Evolutionary conservation across 2,329 filamentous ascomycete species (phyloP).

Genomic region (Diaporthe citrichinensis): DNA sequence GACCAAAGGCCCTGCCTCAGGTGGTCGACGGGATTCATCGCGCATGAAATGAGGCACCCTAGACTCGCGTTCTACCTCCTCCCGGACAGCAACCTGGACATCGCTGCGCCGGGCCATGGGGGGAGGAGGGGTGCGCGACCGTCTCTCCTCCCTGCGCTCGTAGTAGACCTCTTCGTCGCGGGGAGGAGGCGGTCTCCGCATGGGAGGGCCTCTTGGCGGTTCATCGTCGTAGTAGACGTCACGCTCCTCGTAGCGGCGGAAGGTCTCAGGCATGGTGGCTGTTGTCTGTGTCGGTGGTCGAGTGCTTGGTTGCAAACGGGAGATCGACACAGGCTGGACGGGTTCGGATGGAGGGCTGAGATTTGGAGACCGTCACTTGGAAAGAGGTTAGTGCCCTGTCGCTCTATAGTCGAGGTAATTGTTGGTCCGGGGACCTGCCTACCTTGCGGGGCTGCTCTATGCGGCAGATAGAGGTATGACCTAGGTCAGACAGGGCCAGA

Average conservation of each 20-base stretch:
- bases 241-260: conserved; percentile 59
- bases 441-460: conserved; percentile 6
- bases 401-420: neutral
- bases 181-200: conserved; percentile 35
- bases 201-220: conserved; percentile 36
- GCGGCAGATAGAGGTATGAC: neutral
- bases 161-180: conserved; percentile 41
- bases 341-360: conserved; percentile 21
- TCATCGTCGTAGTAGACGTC: conserved; percentile 58
- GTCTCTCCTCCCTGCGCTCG: conserved; percentile 39
- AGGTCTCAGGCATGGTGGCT: conserved; percentile 46
- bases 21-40: conserved; percentile 60
- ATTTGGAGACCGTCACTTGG: conserved; percentile 19
- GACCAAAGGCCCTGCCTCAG: conserved; percentile 66
- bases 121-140: conserved; percentile 35
- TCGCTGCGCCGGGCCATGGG: conserved; percentile 45
- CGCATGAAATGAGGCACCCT: conserved; percentile 66
- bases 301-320: conserved; percentile 30
- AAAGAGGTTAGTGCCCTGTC: conserved; percentile 31
- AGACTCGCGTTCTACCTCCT: conserved; percentile 58
- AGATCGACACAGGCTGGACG: conserved; percentile 5
- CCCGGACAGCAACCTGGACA: conserved; percentile 57
- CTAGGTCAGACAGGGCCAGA: conserved; percentile 15
- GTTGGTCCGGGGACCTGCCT: neutral
- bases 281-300: conserved; percentile 14